A percentile compares a stretch with the other conserved stretches of the same genome.
phyloP scores from a whole-genome alignment of 2,329 filamentous ascomycete species.

The Stagonosporopsis tanaceti region DNA sequence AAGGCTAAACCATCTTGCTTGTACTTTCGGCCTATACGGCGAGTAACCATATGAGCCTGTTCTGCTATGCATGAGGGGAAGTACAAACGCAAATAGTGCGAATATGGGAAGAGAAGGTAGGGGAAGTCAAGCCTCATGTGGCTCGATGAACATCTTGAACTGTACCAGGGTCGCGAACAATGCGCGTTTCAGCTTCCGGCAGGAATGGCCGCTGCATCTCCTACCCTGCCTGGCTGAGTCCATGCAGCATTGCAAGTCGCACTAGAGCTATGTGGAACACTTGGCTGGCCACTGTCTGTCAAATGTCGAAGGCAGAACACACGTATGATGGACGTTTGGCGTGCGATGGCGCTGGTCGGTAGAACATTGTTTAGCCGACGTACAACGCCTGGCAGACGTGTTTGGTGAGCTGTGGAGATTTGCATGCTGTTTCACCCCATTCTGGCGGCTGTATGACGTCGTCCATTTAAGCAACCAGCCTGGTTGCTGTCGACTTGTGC shows the following conservation, averaged over 20 bases:
- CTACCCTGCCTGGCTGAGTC: not conserved
- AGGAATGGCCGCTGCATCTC: constrained; percentile 1
- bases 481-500: not conserved
- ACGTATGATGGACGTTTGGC: constrained; percentile 1
- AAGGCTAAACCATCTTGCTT: constrained; percentile 24
- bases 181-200: constrained; percentile 18
- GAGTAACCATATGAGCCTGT: constrained; percentile 21
- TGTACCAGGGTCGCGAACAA: constrained; percentile 1
- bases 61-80: constrained; percentile 18
- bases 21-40: constrained; percentile 19
- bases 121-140: constrained; percentile 5
- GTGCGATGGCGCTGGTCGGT: constrained; percentile 1
- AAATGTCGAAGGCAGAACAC: not conserved
- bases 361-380: constrained; percentile 13
- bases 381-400: not conserved
- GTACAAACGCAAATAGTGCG: not conserved
- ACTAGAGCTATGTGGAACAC: constrained; percentile 16
- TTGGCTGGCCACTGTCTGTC: constrained; percentile 11
- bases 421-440: not conserved
- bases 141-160: constrained; percentile 3
- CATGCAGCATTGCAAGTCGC: constrained; percentile 15
- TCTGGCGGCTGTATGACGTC: not conserved
- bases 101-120: not conserved
- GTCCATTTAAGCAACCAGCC: not conserved
- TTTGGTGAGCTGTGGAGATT: not conserved